These are phyloP conservation scores for Epichloe glyceriae DNA, from an alignment of 2,329 filamentous ascomycete species.

Conservation along the genomic window DNA sequence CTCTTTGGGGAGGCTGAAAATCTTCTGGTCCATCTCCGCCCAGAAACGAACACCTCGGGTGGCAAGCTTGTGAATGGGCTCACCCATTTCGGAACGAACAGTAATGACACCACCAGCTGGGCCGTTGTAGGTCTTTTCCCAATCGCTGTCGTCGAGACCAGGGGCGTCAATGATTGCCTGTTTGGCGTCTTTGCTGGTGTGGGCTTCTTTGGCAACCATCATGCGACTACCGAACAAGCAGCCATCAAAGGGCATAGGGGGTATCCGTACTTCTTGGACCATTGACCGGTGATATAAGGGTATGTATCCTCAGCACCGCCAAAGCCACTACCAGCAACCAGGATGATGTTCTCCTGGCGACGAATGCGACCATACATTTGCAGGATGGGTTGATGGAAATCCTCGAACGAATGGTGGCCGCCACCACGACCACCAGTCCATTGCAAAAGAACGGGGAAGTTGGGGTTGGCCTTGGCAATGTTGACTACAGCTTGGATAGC, in stretches of 20 bases:
- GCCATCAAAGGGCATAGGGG: constrained; percentile 92
- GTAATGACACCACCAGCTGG: constrained; percentile 89
- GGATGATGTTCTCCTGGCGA: constrained; percentile 72
- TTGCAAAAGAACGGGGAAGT: constrained; percentile 83
- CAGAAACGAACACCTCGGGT: constrained; percentile 94
- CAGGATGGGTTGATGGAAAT: constrained; percentile 85
- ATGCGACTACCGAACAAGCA: constrained; percentile 83
- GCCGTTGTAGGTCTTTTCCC: constrained; percentile 90
- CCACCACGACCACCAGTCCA: constrained; percentile 93
- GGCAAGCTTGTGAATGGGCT: constrained; percentile 97
- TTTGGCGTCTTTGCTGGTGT: constrained; percentile 79
- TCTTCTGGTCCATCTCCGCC: constrained; percentile 98
- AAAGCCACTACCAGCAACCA: constrained; percentile 85
- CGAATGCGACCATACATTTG: constrained; percentile 86
- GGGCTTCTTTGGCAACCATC: constrained; percentile 89
- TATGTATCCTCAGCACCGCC: constrained; percentile 84
- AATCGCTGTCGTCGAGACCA: constrained; percentile 68
- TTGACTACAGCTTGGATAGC: constrained; percentile 84
- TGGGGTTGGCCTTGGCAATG: constrained; percentile 86
- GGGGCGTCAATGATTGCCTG: constrained; percentile 78
- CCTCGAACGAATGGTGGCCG: constrained; percentile 89
- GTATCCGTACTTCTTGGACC: constrained; percentile 79
- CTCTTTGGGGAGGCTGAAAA: constrained; percentile 91
- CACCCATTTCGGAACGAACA: constrained; percentile 96
- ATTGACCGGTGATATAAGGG: constrained; percentile 78